Evolutionary conservation across 1,284 basidiomycete species (phyloP).

Genomic region (Trametes pubescens): DNA sequence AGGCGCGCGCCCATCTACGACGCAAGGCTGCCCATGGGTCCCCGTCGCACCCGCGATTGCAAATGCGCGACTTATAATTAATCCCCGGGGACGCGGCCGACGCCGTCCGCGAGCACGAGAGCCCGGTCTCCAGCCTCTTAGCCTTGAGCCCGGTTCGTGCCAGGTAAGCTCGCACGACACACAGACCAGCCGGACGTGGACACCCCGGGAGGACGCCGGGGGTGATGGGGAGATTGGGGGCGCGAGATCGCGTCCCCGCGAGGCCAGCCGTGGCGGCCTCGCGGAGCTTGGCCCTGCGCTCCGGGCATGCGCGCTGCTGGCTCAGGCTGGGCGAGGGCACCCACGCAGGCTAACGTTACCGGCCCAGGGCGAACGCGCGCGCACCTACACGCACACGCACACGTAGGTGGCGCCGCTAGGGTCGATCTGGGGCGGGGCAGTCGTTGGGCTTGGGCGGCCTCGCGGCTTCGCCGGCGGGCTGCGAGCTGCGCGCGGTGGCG

Average conservation of each 20-base stretch:
- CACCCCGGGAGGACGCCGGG: too few relatives aligned
- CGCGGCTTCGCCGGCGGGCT: constrained; percentile 6
- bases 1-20: too few relatives aligned
- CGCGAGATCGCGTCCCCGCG: background rate
- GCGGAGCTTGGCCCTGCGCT: background rate
- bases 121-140: too few relatives aligned
- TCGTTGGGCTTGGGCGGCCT: background rate
- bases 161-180: too few relatives aligned
- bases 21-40: too few relatives aligned
- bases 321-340: background rate
- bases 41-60: background rate
- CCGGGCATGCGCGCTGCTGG: background rate
- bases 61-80: background rate
- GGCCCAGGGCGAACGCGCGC: background rate
- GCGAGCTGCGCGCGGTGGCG: background rate
- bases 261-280: background rate
- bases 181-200: too few relatives aligned
- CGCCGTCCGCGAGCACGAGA: too few relatives aligned
- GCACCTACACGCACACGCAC: constrained; percentile 6
- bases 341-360: constrained; percentile 21
- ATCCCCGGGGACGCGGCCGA: too few relatives aligned
- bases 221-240: background rate
- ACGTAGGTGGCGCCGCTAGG: constrained; percentile 14
- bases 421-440: constrained; percentile 12
- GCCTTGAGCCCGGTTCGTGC: too few relatives aligned